A percentile compares a stretch with the other conserved stretches of the same genome.
Conservation (phyloP, 176 grass and related monocot genomes). For the Alopecurus myosuroides region DNA sequence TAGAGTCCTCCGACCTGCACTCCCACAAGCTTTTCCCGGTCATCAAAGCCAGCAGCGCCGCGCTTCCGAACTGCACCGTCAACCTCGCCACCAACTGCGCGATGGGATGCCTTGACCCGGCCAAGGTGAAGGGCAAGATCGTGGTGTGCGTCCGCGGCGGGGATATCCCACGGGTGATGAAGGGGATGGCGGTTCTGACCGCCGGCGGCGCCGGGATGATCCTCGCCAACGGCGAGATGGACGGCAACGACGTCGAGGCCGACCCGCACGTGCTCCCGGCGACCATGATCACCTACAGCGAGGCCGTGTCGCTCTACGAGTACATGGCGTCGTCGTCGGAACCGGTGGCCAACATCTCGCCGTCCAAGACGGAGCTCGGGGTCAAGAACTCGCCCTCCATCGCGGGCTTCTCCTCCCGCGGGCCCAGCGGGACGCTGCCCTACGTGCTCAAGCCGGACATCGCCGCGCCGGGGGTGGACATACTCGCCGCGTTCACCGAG, state of each 20-base stretch:
- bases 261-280: constrained; percentile 71
- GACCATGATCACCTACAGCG: constrained; percentile 54
- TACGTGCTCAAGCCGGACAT: constrained; percentile 68
- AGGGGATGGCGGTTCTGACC: constrained; percentile 27
- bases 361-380: constrained; percentile 46
- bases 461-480: constrained; percentile 56
- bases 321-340: constrained; percentile 43
- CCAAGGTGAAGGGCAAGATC: constrained; percentile 58
- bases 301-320: constrained; percentile 19
- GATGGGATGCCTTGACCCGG: constrained; percentile 36
- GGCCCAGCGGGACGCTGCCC: constrained; percentile 47
- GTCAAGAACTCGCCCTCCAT: constrained; percentile 52
- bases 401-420: constrained; percentile 56
- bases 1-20: constrained; percentile 25
- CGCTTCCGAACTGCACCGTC: neutral
- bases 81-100: constrained; percentile 11
- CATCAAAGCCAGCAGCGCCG: constrained; percentile 26
- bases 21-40: constrained; percentile 10
- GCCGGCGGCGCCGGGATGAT: constrained; percentile 68
- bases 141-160: constrained; percentile 41
- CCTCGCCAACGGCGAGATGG: constrained; percentile 29
- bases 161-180: neutral
- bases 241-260: constrained; percentile 20
- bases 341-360: constrained; percentile 55
- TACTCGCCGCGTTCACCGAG: constrained; percentile 65